Conservation (phyloP, 768 basidiomycete genomes). For the Suillus placidus region DNA sequence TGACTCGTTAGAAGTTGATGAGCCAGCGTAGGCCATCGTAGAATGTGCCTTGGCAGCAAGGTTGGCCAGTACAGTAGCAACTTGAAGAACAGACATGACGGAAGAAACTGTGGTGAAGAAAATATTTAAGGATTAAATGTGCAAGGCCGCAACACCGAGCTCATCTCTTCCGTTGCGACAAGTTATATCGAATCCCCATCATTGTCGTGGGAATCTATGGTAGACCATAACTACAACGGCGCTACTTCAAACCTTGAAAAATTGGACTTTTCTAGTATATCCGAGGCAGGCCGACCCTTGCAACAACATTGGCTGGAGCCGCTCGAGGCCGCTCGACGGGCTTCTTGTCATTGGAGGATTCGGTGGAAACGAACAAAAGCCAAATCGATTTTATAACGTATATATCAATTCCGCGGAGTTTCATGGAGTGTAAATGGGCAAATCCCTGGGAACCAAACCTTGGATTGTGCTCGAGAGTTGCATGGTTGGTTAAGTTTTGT, state of each 20-base stretch:
- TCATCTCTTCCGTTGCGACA: slow-evolving; percentile 28
- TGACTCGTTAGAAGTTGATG: slow-evolving; percentile 11
- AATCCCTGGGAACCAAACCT: background rate
- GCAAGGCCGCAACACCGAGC: slow-evolving; percentile 8
- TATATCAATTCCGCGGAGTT: background rate
- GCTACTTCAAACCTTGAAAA: slow-evolving; percentile 3
- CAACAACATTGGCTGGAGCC: background rate
- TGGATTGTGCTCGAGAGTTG: background rate
- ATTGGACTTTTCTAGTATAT: background rate
- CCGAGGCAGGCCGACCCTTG: slow-evolving; percentile 1
- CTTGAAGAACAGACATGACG: slow-evolving; percentile 31
- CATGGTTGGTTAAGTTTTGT: background rate
- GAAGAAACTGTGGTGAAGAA: slow-evolving; percentile 17
- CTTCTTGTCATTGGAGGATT: slow-evolving; percentile 6
- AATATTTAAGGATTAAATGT: slow-evolving; percentile 8
- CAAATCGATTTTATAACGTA: slow-evolving; percentile 3
- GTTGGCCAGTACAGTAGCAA: slow-evolving; percentile 24
- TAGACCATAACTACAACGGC: background rate
- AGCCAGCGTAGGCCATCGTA: background rate
- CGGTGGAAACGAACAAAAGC: background rate
- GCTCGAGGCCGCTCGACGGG: background rate
- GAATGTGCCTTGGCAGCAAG: slow-evolving; percentile 28
- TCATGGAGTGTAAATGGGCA: background rate
- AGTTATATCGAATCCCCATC: slow-evolving; percentile 32
- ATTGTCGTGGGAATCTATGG: slow-evolving; percentile 29